Evolutionary conservation across 2,329 filamentous ascomycete genomes (phyloP).

Genomic region (Pseudogymnoascus destructans): DNA sequence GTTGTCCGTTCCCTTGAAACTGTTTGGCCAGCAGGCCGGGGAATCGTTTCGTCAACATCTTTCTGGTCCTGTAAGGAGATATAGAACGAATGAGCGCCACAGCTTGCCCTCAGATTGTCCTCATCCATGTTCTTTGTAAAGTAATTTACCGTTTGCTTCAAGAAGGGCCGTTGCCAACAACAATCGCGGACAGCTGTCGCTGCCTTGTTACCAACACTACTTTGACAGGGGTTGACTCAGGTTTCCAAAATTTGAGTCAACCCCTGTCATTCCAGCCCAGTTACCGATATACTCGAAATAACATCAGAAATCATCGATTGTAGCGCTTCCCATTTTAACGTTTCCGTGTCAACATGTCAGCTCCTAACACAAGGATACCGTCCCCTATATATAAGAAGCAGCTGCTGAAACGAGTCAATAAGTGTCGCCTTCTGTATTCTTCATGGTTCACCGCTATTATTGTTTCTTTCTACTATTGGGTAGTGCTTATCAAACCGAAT

Average conservation of each 20-base stretch:
- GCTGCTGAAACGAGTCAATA: not conserved
- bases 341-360: not conserved
- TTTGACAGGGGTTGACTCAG: not conserved
- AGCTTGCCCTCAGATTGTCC: not conserved
- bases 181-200: not conserved
- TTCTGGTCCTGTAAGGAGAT: not conserved
- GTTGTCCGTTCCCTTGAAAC: not conserved
- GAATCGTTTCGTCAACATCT: not conserved
- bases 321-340: not conserved
- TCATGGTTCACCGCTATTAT: not conserved
- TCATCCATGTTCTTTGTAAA: not conserved
- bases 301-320: not conserved
- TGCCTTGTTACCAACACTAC: not conserved
- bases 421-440: not conserved
- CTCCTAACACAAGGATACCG: not conserved
- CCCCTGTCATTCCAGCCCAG: not conserved
- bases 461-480: too few relatives aligned
- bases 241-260: not conserved
- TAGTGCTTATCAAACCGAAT: too few relatives aligned
- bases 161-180: not conserved
- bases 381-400: not conserved
- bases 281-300: not conserved
- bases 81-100: not conserved
- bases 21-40: not conserved
- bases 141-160: not conserved